Conservation (phyloP, 495 filamentous ascomycete genomes). For the Penicillium flavigenum region DNA sequence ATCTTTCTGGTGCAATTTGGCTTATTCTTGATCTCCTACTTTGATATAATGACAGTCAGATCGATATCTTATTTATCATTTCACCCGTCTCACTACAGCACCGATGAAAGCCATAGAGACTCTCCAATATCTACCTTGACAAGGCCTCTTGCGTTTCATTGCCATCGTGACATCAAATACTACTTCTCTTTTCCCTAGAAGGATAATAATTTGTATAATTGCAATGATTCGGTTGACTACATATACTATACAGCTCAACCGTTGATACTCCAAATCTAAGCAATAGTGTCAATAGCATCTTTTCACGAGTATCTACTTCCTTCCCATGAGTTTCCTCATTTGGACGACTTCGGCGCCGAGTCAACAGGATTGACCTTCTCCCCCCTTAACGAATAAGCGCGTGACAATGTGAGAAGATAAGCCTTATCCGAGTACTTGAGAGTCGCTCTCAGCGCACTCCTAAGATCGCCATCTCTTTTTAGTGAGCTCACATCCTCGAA, state of each 20-base stretch:
- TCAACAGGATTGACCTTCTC: not conserved
- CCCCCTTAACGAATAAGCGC: not conserved
- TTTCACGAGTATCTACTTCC: not conserved
- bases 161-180: no score
- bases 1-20: not conserved
- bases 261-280: no score
- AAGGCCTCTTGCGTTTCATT: no score
- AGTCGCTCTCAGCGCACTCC: not conserved
- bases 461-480: not conserved
- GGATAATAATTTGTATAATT: no score
- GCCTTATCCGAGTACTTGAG: not conserved
- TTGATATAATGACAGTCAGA: not conserved
- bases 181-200: no score
- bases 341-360: not conserved
- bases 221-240: no score
- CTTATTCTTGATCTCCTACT: not conserved
- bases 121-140: no score
- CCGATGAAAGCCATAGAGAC: not conserved
- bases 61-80: not conserved
- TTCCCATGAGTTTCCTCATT: not conserved
- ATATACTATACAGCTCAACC: no score
- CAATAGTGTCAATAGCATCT: not conserved
- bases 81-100: not conserved
- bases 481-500: not conserved
- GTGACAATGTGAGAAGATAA: not conserved